These are phyloP conservation scores for Angophora floribunda DNA, from an alignment of 345 rosid species.

Conservation along the genomic window DNA sequence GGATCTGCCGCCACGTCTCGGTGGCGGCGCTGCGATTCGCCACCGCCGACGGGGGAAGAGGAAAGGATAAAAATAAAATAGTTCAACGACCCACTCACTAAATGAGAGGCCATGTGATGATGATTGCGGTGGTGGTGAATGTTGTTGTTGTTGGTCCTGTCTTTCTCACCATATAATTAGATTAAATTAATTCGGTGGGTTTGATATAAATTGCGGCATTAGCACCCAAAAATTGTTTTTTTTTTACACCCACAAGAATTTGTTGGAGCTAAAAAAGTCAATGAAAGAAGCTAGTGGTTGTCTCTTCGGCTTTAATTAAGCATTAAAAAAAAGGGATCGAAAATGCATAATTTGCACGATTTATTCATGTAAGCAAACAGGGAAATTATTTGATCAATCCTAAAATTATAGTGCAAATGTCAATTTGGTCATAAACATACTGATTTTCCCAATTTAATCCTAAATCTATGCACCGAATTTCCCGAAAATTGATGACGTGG, in stretches of 20 bases:
- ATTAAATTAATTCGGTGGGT: background rate
- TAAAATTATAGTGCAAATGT: fast-evolving
- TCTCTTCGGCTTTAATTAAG: background rate
- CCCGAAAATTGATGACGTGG: fast-evolving
- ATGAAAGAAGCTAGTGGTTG: background rate
- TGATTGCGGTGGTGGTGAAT: background rate
- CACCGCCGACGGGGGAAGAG: background rate
- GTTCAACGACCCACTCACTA: background rate
- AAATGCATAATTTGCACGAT: background rate
- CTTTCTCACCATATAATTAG: background rate
- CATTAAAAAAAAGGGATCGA: background rate
- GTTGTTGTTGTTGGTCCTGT: background rate
- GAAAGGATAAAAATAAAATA: background rate
- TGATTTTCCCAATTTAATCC: fast-evolving
- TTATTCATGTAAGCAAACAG: background rate
- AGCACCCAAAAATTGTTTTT: background rate
- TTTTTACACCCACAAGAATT: background rate
- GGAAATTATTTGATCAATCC: background rate
- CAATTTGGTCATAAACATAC: background rate
- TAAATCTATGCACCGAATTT: fast-evolving
- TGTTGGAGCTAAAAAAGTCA: background rate
- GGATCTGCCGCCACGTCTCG: no score
- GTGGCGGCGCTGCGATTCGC: background rate
- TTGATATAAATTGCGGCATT: background rate
- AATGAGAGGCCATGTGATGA: background rate